phyloP scores from a whole-genome alignment of 495 filamentous ascomycete species.

The Aspergillus hancockii region DNA sequence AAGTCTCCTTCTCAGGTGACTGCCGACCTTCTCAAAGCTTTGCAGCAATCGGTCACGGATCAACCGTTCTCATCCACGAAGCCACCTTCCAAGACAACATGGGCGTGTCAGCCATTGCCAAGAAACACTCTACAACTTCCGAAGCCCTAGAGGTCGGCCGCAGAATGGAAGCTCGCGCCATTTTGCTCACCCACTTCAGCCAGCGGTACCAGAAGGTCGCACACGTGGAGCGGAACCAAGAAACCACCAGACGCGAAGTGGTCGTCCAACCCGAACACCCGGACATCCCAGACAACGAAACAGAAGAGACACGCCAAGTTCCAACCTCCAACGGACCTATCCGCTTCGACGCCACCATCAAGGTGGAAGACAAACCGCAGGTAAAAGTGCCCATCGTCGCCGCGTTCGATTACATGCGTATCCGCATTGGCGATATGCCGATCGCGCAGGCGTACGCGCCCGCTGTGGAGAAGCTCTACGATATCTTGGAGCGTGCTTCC shows the following conservation, averaged over 20 bases:
- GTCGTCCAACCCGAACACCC: conserved; percentile 18
- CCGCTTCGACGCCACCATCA: conserved; percentile 9
- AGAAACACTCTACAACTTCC: conserved; percentile 83
- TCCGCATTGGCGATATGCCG: conserved; percentile 78
- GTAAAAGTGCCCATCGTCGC: conserved; percentile 57
- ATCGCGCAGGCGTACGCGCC: conserved; percentile 73
- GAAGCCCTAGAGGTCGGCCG: conserved; percentile 81
- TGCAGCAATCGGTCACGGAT: conserved; percentile 65
- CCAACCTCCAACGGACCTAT: conserved; percentile 1
- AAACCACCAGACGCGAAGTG: conserved; percentile 22
- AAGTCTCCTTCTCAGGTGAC: conserved; percentile 90
- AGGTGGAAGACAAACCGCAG: conserved; percentile 6
- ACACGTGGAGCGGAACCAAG: conserved; percentile 22
- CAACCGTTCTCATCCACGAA: conserved; percentile 89
- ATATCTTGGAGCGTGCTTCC: conserved; percentile 37
- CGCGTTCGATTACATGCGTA: conserved; percentile 89
- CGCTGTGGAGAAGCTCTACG: conserved; percentile 68
- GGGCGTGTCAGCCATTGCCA: conserved; percentile 71
- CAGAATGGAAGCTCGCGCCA: conserved; percentile 71
- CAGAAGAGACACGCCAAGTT: conserved; percentile 19
- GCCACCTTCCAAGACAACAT: conserved; percentile 92
- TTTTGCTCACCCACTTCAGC: conserved; percentile 89
- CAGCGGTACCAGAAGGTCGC: conserved; percentile 89
- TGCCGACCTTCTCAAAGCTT: conserved; percentile 77
- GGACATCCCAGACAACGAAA: conserved; percentile 35